phyloP scores from a whole-genome alignment of 495 filamentous ascomycete genomes.

The Aspergillus sparsus region DNA sequence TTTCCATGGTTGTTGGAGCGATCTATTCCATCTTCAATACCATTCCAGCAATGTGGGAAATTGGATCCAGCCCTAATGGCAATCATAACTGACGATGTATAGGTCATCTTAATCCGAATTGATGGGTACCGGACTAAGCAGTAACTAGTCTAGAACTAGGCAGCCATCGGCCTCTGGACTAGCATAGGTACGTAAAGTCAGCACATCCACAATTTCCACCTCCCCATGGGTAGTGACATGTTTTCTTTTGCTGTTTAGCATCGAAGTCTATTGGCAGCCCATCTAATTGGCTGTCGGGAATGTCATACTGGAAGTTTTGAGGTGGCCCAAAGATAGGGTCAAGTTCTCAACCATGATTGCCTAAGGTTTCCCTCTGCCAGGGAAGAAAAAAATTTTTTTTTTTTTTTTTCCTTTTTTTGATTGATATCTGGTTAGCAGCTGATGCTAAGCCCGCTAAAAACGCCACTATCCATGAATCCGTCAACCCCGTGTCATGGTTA shows the following conservation, averaged over 20 bases:
- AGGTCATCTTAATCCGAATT: conserved; percentile 15
- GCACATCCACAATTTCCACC: background rate
- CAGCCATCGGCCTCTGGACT: conserved; percentile 7
- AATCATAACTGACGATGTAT: conserved; percentile 14
- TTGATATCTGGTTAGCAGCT: conserved; percentile 1
- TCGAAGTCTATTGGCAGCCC: background rate
- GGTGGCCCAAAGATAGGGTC: background rate
- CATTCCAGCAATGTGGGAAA: conserved; percentile 2
- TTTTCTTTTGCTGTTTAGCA: conserved; percentile 2
- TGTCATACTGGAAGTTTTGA: background rate
- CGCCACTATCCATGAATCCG: conserved; percentile 15
- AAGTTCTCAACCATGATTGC: background rate
- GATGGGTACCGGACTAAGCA: background rate
- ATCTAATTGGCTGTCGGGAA: conserved; percentile 6
- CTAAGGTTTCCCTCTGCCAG: conserved; percentile 4
- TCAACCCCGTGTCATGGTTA: conserved; percentile 15
- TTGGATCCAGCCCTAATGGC: background rate
- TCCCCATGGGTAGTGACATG: conserved; percentile 3
- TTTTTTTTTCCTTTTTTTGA: background rate
- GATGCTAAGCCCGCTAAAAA: conserved; percentile 3
- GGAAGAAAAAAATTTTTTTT: background rate
- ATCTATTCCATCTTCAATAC: conserved; percentile 15
- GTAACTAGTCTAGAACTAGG: conserved; percentile 6
- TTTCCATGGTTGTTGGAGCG: conserved; percentile 12
- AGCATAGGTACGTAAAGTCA: conserved; percentile 2